Base-by-base conservation (phyloP, 345 rosid species). In the Brassica cretica region DNA sequence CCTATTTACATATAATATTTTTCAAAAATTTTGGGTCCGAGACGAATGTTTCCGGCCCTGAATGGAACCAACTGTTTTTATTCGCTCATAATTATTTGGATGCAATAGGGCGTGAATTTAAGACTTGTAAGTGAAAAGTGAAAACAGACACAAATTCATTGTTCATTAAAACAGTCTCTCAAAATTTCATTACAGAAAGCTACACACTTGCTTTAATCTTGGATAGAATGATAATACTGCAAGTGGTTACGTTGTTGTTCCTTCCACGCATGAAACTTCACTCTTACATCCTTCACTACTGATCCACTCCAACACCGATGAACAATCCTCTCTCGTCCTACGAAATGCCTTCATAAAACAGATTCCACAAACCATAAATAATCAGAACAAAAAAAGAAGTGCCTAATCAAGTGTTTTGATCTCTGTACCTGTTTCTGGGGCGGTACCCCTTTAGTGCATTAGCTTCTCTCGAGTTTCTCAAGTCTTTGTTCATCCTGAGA, bases 271-370 rank as follows among this genome's bases (percentile, higher is more conserved):
- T 64, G 83, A 24, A 66, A 46, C 73, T 58, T 80, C 56, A 29
- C 51, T 74, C 56, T 70, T 80, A 29, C 78, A 69, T 33, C 75
- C 76, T 76, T 83, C 82, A 69, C 72, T 85, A 39, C 72, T 84
- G 75, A 88, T 85, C 91, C 93, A 91, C 72, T 88, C 91, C 9
- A 91, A 85, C 18, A 89, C 79, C 41, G 85, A 82, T 6, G 85
- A 86, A 76, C 98, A 94, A 55, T 92, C 93, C 71, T 84, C 71
- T 84, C 86, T 0, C 87, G 87, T 58, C 84, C 68, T 25, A 87
- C 63, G 41, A 94, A 94, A 83, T 81, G 86, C 91, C 97, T 94
- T 82, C 87, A 80, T 58, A 32, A 35, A 46, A 71, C 35, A 76
- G 44, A 72, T 30, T 60, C 62, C 59, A 75, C 56, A 44, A 19